These are phyloP conservation scores for Hypoxylon lenormandii DNA, from an alignment of 495 filamentous ascomycete species.

Conservation along the genomic window DNA sequence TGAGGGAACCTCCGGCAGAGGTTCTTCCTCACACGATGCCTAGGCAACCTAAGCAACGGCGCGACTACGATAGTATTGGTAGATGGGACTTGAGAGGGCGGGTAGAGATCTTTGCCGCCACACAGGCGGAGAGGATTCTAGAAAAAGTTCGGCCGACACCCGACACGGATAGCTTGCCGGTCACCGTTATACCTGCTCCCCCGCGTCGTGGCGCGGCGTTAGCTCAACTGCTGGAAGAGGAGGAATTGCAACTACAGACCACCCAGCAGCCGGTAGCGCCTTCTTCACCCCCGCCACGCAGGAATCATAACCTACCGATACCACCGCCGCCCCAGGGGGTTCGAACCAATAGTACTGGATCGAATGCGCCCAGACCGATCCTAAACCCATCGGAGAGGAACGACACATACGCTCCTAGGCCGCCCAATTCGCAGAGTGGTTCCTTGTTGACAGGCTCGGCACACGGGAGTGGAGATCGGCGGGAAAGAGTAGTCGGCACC, in stretches of 20 bases:
- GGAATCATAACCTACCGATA: conserved; percentile 14
- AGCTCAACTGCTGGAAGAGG: conserved; percentile 59
- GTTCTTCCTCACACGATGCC: conserved; percentile 49
- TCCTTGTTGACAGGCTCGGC: conserved; percentile 16
- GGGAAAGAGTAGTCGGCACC: conserved; percentile 19
- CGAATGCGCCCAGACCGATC: conserved; percentile 20
- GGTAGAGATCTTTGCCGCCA: conserved; percentile 62
- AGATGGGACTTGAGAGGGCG: conserved; percentile 60
- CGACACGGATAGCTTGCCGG: conserved; percentile 62
- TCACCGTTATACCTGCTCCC: conserved; percentile 64
- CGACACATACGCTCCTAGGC: conserved; percentile 15
- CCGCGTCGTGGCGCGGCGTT: conserved; percentile 60
- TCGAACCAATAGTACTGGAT: conserved; percentile 26
- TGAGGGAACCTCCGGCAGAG: conserved; percentile 46
- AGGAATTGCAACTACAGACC: conserved; percentile 44
- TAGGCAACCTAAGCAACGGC: conserved; percentile 29
- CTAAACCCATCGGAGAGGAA: conserved; percentile 30
- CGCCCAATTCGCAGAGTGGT: conserved; percentile 22
- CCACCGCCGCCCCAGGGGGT: conserved; percentile 15
- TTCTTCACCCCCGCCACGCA: conserved; percentile 7
- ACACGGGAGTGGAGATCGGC: conserved; percentile 29
- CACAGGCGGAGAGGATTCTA: conserved; percentile 60
- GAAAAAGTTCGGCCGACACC: conserved; percentile 60
- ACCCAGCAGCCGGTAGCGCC: conserved; percentile 15
- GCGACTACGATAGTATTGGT: conserved; percentile 46